Percentiles rank a stretch among this genome's conserved stretches.
These are phyloP conservation scores for Arthrobotrys iridis DNA, from an alignment of 2,329 filamentous ascomycete genomes.

Conservation along the genomic window DNA sequence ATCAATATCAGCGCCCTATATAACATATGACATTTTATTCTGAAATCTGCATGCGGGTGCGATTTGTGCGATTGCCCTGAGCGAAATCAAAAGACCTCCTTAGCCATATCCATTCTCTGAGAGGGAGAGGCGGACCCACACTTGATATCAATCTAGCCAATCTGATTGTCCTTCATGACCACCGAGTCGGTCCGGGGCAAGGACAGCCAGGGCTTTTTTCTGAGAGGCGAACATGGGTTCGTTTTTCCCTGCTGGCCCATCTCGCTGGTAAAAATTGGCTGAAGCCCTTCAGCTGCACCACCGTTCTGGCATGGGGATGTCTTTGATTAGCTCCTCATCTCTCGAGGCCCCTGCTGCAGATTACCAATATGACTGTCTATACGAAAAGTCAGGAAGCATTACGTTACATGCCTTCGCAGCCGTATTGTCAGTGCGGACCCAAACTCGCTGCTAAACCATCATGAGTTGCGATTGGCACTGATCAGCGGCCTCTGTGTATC, in stretches of 20 bases:
- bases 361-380: slow-evolving; percentile 8
- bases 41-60: slow-evolving; percentile 26
- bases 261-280: slow-evolving; percentile 50
- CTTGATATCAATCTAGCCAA: slow-evolving; percentile 21
- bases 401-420: neutral
- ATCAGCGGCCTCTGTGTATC: neutral
- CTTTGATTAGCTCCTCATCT: slow-evolving; percentile 47
- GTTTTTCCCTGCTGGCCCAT: slow-evolving; percentile 11
- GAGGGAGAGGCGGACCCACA: neutral
- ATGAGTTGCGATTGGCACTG: slow-evolving; percentile 23
- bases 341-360: slow-evolving; percentile 26
- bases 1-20: slow-evolving; percentile 2
- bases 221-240: slow-evolving; percentile 33
- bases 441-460: neutral
- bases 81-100: slow-evolving; percentile 21
- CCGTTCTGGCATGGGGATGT: slow-evolving; percentile 35
- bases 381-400: slow-evolving; percentile 8
- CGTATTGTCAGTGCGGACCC: neutral
- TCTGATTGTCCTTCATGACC: slow-evolving; percentile 19
- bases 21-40: neutral
- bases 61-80: slow-evolving; percentile 37
- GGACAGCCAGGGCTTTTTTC: slow-evolving; percentile 28
- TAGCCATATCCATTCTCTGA: slow-evolving; percentile 7
- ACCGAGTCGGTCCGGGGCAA: slow-evolving; percentile 31
- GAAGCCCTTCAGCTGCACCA: slow-evolving; percentile 26